Conservation (phyloP, 495 filamentous ascomycete species). For the Talaromyces nanjingensis region DNA sequence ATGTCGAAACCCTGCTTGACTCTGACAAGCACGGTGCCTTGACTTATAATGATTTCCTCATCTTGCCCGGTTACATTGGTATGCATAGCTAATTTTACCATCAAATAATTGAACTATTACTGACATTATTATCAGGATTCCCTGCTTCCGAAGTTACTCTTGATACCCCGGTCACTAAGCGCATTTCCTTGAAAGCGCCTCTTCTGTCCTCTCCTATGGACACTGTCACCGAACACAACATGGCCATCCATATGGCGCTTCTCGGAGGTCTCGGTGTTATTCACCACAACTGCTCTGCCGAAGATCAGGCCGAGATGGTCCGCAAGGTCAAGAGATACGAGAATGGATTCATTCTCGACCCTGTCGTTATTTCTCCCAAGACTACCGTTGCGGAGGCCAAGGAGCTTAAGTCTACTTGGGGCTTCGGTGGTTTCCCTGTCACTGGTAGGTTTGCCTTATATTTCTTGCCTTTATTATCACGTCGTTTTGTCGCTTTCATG, state of each 20-base stretch:
- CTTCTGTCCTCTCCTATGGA: slow-evolving; percentile 98
- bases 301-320: slow-evolving; percentile 97
- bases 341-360: slow-evolving; percentile 97
- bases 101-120: slow-evolving; percentile 20
- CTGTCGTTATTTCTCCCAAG: slow-evolving; percentile 79
- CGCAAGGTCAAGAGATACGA: slow-evolving; percentile 98
- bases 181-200: slow-evolving; percentile 87
- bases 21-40: slow-evolving; percentile 82
- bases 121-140: slow-evolving; percentile 51
- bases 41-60: slow-evolving; percentile 73
- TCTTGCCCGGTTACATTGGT: slow-evolving; percentile 63
- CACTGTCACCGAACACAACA: slow-evolving; percentile 97
- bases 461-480: slow-evolving; percentile 1
- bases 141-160: slow-evolving; percentile 83
- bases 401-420: slow-evolving; percentile 92
- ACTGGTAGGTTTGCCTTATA: slow-evolving; percentile 91
- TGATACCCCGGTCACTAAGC: slow-evolving; percentile 88
- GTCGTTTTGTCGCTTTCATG: slow-evolving; percentile 28
- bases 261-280: slow-evolving; percentile 95
- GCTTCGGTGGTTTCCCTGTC: slow-evolving; percentile 97
- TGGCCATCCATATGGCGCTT: slow-evolving; percentile 98
- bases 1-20: slow-evolving; percentile 74
- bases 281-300: slow-evolving; percentile 96
- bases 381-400: slow-evolving; percentile 90
- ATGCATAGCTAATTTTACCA: slow-evolving; percentile 38